These are phyloP conservation scores for Sherardia arvensis DNA, from an alignment of 257 asterid species.

Conservation along the genomic window DNA sequence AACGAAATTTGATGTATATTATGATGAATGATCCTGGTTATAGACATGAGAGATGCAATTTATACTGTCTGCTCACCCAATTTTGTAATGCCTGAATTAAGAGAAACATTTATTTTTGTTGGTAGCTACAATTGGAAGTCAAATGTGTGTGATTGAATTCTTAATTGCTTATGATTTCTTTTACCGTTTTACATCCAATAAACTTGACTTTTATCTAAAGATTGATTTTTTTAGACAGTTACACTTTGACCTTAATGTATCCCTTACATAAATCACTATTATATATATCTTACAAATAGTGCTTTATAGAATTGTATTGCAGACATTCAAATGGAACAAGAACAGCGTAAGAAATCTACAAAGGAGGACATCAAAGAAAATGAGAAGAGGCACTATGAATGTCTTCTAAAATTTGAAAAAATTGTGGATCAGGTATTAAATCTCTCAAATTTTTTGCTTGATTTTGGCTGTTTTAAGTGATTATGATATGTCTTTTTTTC, in stretches of 20 bases:
- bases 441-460: neutral
- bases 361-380: neutral
- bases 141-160: neutral
- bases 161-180: neutral
- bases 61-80: neutral
- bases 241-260: neutral
- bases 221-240: neutral
- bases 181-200: neutral
- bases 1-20: constrained; percentile 6
- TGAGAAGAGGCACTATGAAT: neutral
- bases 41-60: neutral
- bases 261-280: neutral
- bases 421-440: constrained; percentile 12
- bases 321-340: neutral
- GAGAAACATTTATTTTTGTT: neutral
- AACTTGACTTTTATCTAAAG: neutral
- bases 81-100: constrained; percentile 1
- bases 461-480: neutral
- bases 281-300: neutral
- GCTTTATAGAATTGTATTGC: neutral
- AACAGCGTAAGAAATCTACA: neutral
- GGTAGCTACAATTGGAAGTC: too few species aligned
- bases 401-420: constrained; percentile 3
- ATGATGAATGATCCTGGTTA: neutral
- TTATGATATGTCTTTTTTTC: neutral